Evolutionary conservation across 352 stramenopile species (phyloP).

Genomic region (Phytophthora nicotianae): DNA sequence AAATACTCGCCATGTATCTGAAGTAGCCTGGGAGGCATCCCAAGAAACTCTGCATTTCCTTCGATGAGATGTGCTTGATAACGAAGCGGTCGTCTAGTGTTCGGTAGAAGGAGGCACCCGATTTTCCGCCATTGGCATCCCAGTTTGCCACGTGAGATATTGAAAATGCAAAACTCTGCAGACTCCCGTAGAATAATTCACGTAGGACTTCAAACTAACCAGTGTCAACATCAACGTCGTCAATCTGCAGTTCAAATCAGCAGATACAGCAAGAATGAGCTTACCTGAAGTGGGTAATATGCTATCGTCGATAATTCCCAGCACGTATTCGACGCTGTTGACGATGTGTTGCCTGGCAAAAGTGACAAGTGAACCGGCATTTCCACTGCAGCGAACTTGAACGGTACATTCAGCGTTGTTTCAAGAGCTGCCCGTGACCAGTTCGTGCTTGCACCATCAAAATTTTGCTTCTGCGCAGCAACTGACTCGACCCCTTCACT

Average conservation of each 20-base stretch:
- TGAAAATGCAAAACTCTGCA: slow-evolving; percentile 77
- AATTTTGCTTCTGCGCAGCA: slow-evolving; percentile 19
- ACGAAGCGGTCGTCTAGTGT: slow-evolving; percentile 97
- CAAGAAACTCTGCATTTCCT: slow-evolving; percentile 95
- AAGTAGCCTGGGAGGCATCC: slow-evolving; percentile 92
- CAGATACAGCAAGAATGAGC: not conserved
- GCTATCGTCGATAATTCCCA: slow-evolving; percentile 81
- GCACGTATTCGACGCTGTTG: slow-evolving; percentile 37
- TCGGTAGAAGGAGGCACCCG: slow-evolving; percentile 95
- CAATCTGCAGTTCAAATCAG: not conserved
- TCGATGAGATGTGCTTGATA: slow-evolving; percentile 98
- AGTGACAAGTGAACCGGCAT: slow-evolving; percentile 69
- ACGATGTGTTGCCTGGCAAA: slow-evolving; percentile 44
- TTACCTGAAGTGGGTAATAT: slow-evolving; percentile 83
- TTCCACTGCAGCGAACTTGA: slow-evolving; percentile 67
- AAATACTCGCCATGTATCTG: slow-evolving; percentile 97
- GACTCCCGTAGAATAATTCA: slow-evolving; percentile 83
- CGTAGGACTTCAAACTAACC: slow-evolving; percentile 92
- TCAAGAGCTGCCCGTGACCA: slow-evolving; percentile 70
- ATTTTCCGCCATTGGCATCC: slow-evolving; percentile 97
- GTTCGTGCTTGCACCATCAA: slow-evolving; percentile 45
- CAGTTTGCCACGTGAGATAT: slow-evolving; percentile 87
- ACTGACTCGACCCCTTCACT: slow-evolving; percentile 43
- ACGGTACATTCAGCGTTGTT: slow-evolving; percentile 55
- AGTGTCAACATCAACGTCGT: slow-evolving; percentile 10